phyloP scores from a whole-genome alignment of 441 rosid genomes.

The Adansonia madagascariensis region DNA sequence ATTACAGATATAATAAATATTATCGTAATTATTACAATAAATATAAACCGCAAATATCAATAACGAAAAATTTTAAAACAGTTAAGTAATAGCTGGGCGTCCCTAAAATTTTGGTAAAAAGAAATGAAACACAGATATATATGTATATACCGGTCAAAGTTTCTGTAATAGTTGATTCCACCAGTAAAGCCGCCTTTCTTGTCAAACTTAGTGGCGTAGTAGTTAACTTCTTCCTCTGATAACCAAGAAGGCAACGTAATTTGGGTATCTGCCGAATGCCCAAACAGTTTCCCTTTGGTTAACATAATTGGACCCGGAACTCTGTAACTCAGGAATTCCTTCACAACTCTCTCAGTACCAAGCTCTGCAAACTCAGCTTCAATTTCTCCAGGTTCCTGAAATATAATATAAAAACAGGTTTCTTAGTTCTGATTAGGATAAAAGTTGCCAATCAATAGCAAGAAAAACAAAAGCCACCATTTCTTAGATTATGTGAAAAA shows the following conservation, averaged over 20 bases:
- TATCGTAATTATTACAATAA: no score
- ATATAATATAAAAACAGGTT: background rate
- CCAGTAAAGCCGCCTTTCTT: conserved; percentile 18
- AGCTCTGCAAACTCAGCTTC: conserved; percentile 23
- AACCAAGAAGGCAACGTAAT: conserved; percentile 21
- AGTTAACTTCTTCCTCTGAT: conserved; percentile 21
- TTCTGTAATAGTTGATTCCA: conserved; percentile 20
- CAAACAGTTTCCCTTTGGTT: conserved; percentile 20
- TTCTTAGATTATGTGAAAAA: no score
- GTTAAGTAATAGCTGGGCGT: no score
- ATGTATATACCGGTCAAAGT: background rate
- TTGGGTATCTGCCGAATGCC: conserved; percentile 18
- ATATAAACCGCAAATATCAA: no score
- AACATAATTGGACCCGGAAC: background rate
- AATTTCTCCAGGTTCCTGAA: conserved; percentile 10
- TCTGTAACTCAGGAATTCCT: background rate
- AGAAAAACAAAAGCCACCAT: no score
- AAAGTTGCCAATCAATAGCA: no score
- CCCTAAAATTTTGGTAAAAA: background rate
- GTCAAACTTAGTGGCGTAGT: conserved; percentile 17
- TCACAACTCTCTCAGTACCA: background rate
- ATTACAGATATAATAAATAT: no score
- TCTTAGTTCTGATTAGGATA: no score
- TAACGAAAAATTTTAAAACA: no score
- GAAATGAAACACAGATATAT: background rate